Base-by-base conservation (phyloP, 2,329 filamentous ascomycete genomes). In the Colletotrichum aenigma region DNA sequence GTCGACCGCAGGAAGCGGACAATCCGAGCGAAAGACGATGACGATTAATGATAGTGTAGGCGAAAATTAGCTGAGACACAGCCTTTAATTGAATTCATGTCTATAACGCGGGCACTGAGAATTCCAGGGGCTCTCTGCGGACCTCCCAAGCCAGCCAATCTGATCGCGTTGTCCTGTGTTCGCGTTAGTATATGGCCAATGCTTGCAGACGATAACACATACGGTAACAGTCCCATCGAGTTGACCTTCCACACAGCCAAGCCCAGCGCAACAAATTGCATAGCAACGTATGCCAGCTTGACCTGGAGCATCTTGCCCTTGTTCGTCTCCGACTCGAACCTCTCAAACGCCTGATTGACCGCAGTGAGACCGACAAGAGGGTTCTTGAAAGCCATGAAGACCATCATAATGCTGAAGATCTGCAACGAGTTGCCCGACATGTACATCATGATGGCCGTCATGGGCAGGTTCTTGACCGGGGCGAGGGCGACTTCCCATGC, bases 371-470 rank as follows among this genome's bases (percentile, higher is more conserved):
- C 97, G 85, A 95, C 92, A 76, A 99, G 90, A 12, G 97, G 97
- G 79, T 95, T 97, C 89, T 98, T 98, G 90, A 99, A 99, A 61
- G 98, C 93, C 94, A 98, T 98, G 81, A 96, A 96, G 21, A 98
- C 96, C 96, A 98, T 99, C 95, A 98, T 98, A 86, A 99, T 98
- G 86, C 94, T 97, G 89, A 99, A 99, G 79, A 99, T 98, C 84
- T 99, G 97, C 62, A 99, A 91, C 77, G 95, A 96, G 87, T 98
- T 99, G 81, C 97, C 97, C 36, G 96, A 97, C 97, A 99, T 99
- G 90, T 99, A 99, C 96, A 98, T 98, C 93, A 98, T 98, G 84
- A 99, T 96, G 78, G 94, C 96, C 73, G 97, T 98, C 97, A 99
- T 99, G 74, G 97, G 97, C 62, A 99, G 89, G 83, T 94, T 93